These are phyloP conservation scores for Coemansia sp. DNA, from an alignment of 192 early-diverging fungal genomes.

Conservation along the genomic window DNA sequence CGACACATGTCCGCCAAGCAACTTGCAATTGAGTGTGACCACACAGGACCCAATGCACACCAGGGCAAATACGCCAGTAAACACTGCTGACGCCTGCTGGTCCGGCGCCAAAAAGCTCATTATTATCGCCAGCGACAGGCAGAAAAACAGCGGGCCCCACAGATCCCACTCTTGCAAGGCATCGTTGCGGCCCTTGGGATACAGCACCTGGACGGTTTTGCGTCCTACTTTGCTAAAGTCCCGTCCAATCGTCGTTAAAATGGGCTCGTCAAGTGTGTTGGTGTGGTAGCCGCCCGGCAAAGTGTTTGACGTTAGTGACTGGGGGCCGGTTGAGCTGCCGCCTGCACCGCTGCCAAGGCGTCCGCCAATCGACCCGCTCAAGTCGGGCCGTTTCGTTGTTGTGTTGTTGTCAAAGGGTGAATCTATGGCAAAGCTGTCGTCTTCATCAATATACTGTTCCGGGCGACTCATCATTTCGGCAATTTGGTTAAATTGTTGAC, in stretches of 20 bases:
- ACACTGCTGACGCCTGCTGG: slow-evolving; percentile 80
- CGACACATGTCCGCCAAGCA: slow-evolving; percentile 90
- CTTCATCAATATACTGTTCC: slow-evolving; percentile 47
- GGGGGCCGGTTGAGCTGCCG: slow-evolving; percentile 23
- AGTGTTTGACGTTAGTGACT: slow-evolving; percentile 35
- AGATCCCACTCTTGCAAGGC: slow-evolving; percentile 72
- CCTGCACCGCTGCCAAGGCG: slow-evolving; percentile 19
- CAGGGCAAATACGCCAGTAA: slow-evolving; percentile 91
- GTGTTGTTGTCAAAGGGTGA: slow-evolving; percentile 20
- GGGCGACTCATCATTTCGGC: slow-evolving; percentile 29
- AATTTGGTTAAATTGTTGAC: background rate
- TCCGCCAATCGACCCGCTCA: slow-evolving; percentile 50
- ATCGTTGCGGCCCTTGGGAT: slow-evolving; percentile 45
- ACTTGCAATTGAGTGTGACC: slow-evolving; percentile 93
- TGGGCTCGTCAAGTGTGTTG: slow-evolving; percentile 94
- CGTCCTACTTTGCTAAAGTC: slow-evolving; percentile 43
- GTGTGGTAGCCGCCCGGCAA: slow-evolving; percentile 51
- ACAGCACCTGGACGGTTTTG: slow-evolving; percentile 41
- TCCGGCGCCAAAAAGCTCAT: slow-evolving; percentile 74
- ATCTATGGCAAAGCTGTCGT: slow-evolving; percentile 45
- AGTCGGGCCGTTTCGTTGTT: slow-evolving; percentile 33
- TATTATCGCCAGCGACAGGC: slow-evolving; percentile 81
- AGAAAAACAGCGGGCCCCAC: slow-evolving; percentile 96
- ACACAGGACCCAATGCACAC: slow-evolving; percentile 93
- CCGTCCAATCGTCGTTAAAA: slow-evolving; percentile 81